A percentile compares a stretch with the other conserved stretches of the same genome.
phyloP scores from a whole-genome alignment of 139 green algal genomes.

The Chlamydomonas schloesseri region DNA sequence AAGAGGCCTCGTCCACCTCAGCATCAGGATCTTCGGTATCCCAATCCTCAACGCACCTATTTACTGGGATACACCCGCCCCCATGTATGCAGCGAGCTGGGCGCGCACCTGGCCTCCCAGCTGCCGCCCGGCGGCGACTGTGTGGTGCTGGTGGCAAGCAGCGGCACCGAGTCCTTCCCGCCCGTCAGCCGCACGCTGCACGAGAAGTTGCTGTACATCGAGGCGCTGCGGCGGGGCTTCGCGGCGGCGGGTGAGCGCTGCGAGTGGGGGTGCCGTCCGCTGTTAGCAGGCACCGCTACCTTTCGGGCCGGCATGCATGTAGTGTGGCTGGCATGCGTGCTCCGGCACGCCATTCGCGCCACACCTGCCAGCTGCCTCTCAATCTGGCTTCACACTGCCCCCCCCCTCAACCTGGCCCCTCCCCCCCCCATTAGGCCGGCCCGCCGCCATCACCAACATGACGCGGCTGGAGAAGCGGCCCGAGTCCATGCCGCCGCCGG shows the following conservation, averaged over 20 bases:
- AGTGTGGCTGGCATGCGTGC: no score
- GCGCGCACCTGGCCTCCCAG: background rate
- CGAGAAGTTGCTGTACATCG: slow-evolving; percentile 59
- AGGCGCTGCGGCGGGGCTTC: slow-evolving; percentile 48
- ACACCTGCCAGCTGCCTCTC: no score
- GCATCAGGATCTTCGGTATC: no score
- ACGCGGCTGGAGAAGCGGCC: slow-evolving; percentile 45
- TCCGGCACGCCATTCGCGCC: no score
- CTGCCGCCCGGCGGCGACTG: background rate
- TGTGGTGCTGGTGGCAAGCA: slow-evolving; percentile 50
- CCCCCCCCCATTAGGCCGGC: background rate
- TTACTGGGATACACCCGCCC: no score
- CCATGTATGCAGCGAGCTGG: slow-evolving; percentile 33
- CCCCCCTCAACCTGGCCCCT: no score
- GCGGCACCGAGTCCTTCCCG: slow-evolving; percentile 40
- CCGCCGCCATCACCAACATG: slow-evolving; percentile 49
- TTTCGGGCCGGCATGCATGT: no score
- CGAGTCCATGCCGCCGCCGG: slow-evolving; percentile 21
- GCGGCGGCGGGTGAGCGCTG: slow-evolving; percentile 7
- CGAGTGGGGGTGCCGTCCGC: no score
- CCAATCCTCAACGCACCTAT: no score
- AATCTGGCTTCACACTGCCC: no score
- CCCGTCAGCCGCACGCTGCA: slow-evolving; percentile 53
- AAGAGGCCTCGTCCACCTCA: no score
- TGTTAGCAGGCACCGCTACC: no score